Evolutionary conservation across 2,329 filamentous ascomycete species (phyloP).

Genomic region (Nemania sp.): DNA sequence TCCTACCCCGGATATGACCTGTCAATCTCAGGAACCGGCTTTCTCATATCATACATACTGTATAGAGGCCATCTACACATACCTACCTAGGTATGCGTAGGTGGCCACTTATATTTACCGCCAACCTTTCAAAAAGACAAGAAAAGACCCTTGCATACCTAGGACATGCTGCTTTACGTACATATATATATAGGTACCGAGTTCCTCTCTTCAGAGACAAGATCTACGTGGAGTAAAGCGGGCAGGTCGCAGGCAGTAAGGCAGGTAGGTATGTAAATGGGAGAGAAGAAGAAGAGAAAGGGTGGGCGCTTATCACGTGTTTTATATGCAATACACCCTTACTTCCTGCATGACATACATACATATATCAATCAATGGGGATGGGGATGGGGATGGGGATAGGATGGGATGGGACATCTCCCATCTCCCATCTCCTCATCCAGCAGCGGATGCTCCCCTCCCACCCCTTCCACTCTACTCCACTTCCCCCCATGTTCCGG

Average conservation of each 20-base stretch:
- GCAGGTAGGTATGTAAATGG: neutral
- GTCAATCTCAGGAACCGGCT: too few relatives aligned
- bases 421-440: slow-evolving; percentile 11
- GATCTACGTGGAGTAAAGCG: too few relatives aligned
- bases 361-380: slow-evolving; percentile 13
- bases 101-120: too few relatives aligned
- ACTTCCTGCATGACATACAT: slow-evolving; percentile 37
- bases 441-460: slow-evolving; percentile 7
- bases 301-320: slow-evolving; percentile 29
- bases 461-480: neutral
- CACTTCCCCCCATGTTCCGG: slow-evolving; percentile 12
- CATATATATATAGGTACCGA: neutral
- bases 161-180: too few relatives aligned
- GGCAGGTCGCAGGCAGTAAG: too few relatives aligned
- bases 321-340: slow-evolving; percentile 34
- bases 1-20: neutral
- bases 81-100: too few relatives aligned
- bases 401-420: neutral
- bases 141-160: too few relatives aligned
- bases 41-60: too few relatives aligned
- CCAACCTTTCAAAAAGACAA: too few relatives aligned
- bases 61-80: too few relatives aligned
- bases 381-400: too few relatives aligned
- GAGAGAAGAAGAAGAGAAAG: too few relatives aligned
- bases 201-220: neutral